Evolutionary conservation across 805 yeast genomes (phyloP), one percentile per base, ranked within the genome.

Genomic region (Starmerella apicola): DNA sequence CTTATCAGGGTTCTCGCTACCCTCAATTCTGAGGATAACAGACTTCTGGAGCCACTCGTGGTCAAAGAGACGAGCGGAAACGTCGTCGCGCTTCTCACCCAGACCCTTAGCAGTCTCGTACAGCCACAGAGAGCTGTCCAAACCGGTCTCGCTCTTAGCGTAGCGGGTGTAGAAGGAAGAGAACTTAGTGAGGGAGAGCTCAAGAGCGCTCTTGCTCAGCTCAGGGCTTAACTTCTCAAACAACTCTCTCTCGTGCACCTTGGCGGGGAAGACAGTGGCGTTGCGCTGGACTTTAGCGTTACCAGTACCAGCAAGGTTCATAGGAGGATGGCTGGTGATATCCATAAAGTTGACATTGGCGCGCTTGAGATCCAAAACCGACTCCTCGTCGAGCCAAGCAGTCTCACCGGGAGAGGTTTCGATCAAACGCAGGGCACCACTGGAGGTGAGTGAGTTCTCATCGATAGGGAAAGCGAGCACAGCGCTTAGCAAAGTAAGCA

Each of bases 11-110:
- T 49, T 50, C 28, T 60, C 53, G 26, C 61, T 48, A 34, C 63
- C 63, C 27, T 48, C 67, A 32, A 86, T 66, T 13, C 68, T 64
- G 8, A 81, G 82, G 37, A 86, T 69, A 3, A 83, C 64, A 3
- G 91, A 78, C 53, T 71, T 77, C 60, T 86, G 96, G 46, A 64
- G 66, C 94, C 95, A 86, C 3, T 65, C 52, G 57, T 86, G 95
- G 20, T 68, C 60, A 44, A 81, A 63, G 39, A 71, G 68, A 26
- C 58, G 51, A 17, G 78, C 67, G 0, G 61, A 58, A 29, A 74
- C 59, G 16, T 65, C 61, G 16, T 62, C 56, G 18, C 61, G 51
- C 39, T 59, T 48, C 15, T 58, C 51, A 4, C 63, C 53, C 25
- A 66, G 40, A 6, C 49, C 54, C 24, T 34, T 21, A 24, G 82